Evolutionary conservation across 805 yeast species (phyloP), one percentile per base, ranked within the genome.

Genomic region (Ogataea trehalophila): DNA sequence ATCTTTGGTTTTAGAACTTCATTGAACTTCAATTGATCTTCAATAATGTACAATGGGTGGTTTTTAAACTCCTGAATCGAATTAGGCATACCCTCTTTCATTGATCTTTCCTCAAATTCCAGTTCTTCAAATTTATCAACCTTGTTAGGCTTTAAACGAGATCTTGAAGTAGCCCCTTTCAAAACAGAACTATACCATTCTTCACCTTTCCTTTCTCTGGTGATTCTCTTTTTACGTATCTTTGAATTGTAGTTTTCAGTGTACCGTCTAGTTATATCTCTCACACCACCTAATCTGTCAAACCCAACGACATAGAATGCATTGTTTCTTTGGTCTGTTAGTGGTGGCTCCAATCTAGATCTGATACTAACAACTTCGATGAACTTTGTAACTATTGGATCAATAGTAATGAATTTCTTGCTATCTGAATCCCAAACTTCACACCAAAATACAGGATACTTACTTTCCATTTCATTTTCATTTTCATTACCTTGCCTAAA

Each of bases 201-300:
- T 17, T 68, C 71, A 8, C 82, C 82, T 6, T 72, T 75, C 0
- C 72, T 72, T 9, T 81, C 82, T 47, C 79, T 73, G 0, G 85
- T 79, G 4, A 92, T 77, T 33, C 96, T 65, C 56, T 83, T 85
- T 60, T 83, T 86, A 17, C 91, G 71, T 0, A 87, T 81, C 55
- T 85, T 85, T 9, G 95, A 81, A 60, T 87, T 87, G 61, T 69
- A 88, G 53, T 72, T 73, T 39, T 74, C 78, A 1, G 89, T 76
- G 65, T 94, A 94, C 20, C 98, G 65, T 54, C 96, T 65, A 0
- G 99, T 92, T 4, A 94, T 85, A 63, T 94, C 99, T 52, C 83
- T 72, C 0, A 82, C 83, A 6, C 80, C 79, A 4, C 84, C 83
- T 37, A 70, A 64, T 14, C 75, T 68, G 58, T 87, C 95, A 61